phyloP scores from a whole-genome alignment of 169 alveolate genomes.

The Neospora caninum region DNA sequence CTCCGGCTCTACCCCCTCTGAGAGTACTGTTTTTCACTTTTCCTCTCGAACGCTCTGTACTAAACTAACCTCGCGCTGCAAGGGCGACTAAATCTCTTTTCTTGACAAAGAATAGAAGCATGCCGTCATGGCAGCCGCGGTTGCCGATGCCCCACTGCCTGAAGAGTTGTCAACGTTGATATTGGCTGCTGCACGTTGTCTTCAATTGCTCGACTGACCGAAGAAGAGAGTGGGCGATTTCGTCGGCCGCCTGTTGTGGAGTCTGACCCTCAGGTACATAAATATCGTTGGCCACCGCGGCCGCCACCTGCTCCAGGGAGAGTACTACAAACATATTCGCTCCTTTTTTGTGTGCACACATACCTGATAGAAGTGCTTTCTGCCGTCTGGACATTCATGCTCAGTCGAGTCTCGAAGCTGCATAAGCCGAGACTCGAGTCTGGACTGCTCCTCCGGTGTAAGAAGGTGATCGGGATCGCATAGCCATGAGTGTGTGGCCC shows the following conservation, averaged over 20 bases:
- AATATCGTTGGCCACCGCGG: constrained; percentile 66
- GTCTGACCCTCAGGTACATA: constrained; percentile 56
- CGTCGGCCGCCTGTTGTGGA: constrained; percentile 68
- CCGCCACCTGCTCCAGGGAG: constrained; percentile 53
- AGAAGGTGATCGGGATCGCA: constrained; percentile 67
- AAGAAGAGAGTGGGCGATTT: constrained; percentile 54
- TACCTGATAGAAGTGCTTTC: constrained; percentile 58
- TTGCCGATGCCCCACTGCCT: constrained; percentile 69
- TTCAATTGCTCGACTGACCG: constrained; percentile 17
- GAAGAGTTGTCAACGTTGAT: neutral
- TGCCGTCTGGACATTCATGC: constrained; percentile 49
- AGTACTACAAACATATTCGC: neutral
- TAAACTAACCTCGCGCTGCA: constrained; percentile 26
- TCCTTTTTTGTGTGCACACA: neutral
- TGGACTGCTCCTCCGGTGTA: constrained; percentile 58
- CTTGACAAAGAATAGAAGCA: constrained; percentile 41
- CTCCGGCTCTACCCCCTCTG: constrained; percentile 42
- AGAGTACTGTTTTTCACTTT: neutral
- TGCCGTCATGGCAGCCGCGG: constrained; percentile 68
- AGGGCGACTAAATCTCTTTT: constrained; percentile 2
- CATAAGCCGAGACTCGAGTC: constrained; percentile 53
- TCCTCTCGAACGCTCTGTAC: neutral
- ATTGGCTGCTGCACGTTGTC: neutral
- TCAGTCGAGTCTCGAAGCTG: constrained; percentile 62
- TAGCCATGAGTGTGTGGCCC: constrained; percentile 62